Percentiles rank a stretch among this genome's conserved stretches.
Conservation (phyloP, 306 rosid genomes). For the Cucurbita ficifolia region DNA sequence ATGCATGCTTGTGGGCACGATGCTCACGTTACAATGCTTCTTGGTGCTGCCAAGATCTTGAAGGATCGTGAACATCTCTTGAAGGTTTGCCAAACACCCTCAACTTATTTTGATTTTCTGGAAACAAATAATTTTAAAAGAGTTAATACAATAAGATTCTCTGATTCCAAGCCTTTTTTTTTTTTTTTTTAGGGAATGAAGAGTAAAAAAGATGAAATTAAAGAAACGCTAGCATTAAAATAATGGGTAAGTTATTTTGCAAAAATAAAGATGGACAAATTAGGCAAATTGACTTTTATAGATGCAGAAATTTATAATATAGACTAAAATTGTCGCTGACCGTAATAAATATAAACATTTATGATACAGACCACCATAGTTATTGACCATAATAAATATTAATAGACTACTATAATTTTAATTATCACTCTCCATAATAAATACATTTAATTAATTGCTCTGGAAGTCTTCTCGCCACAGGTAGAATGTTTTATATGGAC, state of each 20-base stretch:
- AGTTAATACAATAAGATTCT: background rate
- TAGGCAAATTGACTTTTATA: background rate
- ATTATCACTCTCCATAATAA: background rate
- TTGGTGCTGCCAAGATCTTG: constrained; percentile 89
- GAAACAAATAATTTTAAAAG: no score
- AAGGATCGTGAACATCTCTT: constrained; percentile 71
- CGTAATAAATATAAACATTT: background rate
- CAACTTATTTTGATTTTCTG: background rate
- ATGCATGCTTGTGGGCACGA: constrained; percentile 99
- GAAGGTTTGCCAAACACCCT: constrained; percentile 30
- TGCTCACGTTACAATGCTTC: constrained; percentile 91
- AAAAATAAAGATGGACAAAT: background rate
- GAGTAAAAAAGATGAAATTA: background rate
- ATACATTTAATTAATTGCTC: background rate
- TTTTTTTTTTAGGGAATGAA: background rate
- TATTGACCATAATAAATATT: background rate
- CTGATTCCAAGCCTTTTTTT: background rate
- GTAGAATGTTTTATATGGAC: background rate
- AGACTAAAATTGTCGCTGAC: background rate
- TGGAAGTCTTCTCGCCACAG: background rate
- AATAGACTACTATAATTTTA: background rate
- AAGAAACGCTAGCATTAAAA: background rate
- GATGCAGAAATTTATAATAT: background rate
- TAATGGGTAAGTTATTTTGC: background rate
- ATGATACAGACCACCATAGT: background rate